A percentile compares a stretch with the other conserved stretches of the same genome.
phyloP scores from a whole-genome alignment of 345 rosid genomes.

The Lumnitzera racemosa region DNA sequence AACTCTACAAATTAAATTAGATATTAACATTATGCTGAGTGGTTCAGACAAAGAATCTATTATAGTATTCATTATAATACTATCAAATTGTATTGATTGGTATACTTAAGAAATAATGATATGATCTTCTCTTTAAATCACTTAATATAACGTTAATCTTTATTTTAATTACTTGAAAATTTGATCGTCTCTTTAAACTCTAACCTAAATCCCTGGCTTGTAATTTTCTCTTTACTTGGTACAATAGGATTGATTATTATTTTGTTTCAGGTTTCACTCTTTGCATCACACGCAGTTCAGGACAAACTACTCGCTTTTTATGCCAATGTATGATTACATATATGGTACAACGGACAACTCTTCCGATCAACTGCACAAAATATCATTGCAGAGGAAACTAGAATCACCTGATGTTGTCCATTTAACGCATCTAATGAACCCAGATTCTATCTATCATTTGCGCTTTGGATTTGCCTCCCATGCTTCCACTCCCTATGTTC shows the following conservation, averaged over 20 bases:
- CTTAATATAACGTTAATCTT: too few relatives aligned
- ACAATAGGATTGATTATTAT: background rate
- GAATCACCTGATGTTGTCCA: constrained; percentile 59
- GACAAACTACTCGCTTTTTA: constrained; percentile 13
- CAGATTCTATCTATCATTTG: constrained; percentile 54
- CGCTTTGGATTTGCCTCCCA: constrained; percentile 49
- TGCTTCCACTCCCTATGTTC: constrained; percentile 40
- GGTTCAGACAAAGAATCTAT: too few relatives aligned
- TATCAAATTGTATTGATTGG: too few relatives aligned
- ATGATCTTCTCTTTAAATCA: too few relatives aligned
- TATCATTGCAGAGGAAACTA: constrained; percentile 18
- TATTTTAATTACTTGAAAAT: too few relatives aligned
- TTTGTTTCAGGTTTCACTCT: constrained; percentile 11
- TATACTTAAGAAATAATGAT: too few relatives aligned
- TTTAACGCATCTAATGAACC: constrained; percentile 51
- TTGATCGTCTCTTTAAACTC: too few relatives aligned
- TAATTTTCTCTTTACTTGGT: too few relatives aligned
- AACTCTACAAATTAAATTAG: too few relatives aligned
- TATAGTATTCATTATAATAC: too few relatives aligned
- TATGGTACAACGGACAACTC: constrained; percentile 14
- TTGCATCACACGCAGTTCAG: constrained; percentile 17
- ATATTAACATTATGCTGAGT: too few relatives aligned
- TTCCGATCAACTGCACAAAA: constrained; percentile 1
- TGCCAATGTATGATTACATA: constrained; percentile 16
- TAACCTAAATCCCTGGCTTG: too few relatives aligned